These are phyloP conservation scores for Starmerella scarabaei DNA, from an alignment of 805 yeast species.

Conservation along the genomic window DNA sequence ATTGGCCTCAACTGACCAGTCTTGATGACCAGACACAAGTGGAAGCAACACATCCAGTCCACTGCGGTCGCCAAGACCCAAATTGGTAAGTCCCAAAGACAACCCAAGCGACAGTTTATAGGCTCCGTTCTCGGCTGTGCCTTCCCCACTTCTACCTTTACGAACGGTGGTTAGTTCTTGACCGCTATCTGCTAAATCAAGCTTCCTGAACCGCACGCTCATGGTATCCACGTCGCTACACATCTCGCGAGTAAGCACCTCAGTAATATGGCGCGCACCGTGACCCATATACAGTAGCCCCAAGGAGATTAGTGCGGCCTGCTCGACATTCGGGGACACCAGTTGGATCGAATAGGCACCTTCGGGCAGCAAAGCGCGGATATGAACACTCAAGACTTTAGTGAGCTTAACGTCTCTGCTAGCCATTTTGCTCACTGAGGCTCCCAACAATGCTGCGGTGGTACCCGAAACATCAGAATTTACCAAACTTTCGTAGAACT, in stretches of 20 bases:
- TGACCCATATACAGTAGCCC: constrained; percentile 71
- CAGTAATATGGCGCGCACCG: constrained; percentile 78
- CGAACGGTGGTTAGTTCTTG: neutral
- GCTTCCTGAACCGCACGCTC: neutral
- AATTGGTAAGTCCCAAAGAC: constrained; percentile 68
- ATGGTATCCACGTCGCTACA: neutral
- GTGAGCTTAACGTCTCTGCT: constrained; percentile 77
- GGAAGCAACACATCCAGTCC: constrained; percentile 46
- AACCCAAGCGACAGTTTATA: constrained; percentile 43
- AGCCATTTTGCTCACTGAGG: constrained; percentile 79
- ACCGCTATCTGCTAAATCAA: neutral
- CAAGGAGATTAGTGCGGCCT: constrained; percentile 83
- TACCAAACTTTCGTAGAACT: constrained; percentile 80
- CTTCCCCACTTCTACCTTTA: constrained; percentile 17
- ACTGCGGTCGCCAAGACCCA: constrained; percentile 50
- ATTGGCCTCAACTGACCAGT: constrained; percentile 3
- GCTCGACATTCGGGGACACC: constrained; percentile 69
- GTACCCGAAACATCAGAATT: constrained; percentile 78
- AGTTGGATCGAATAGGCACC: constrained; percentile 68
- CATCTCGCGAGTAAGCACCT: constrained; percentile 58
- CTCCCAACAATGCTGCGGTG: constrained; percentile 76
- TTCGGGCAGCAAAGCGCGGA: constrained; percentile 76
- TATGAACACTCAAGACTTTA: constrained; percentile 84
- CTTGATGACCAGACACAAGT: constrained; percentile 30
- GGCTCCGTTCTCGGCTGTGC: constrained; percentile 41